A percentile compares a stretch with the other conserved stretches of the same genome.
Evolutionary conservation across 495 filamentous ascomycete species (phyloP).

Genomic region (Daldinia decipiens): DNA sequence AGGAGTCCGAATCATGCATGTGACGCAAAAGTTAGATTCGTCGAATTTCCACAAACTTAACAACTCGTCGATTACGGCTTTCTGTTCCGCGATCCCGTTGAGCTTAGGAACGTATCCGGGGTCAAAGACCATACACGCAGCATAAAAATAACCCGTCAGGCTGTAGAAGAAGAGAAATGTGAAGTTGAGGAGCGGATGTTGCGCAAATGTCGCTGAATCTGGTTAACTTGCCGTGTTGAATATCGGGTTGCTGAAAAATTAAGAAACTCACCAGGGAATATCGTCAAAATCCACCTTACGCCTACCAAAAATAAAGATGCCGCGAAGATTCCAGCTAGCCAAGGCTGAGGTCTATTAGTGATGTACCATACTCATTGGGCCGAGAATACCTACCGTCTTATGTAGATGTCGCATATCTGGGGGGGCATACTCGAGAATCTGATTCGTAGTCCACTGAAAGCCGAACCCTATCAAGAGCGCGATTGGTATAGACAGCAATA

Average conservation of each 20-base stretch:
- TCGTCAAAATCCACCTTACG: constrained; percentile 73
- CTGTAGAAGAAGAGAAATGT: constrained; percentile 71
- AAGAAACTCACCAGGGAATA: constrained; percentile 66
- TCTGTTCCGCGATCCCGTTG: constrained; percentile 85
- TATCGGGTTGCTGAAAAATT: neutral
- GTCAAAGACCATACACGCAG: constrained; percentile 83
- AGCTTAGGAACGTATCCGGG: constrained; percentile 96
- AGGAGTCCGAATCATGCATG: constrained; percentile 92
- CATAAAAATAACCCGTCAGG: constrained; percentile 85
- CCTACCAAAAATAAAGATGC: constrained; percentile 86
- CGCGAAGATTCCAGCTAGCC: constrained; percentile 92
- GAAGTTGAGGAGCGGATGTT: constrained; percentile 76
- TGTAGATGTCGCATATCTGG: constrained; percentile 87
- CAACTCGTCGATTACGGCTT: constrained; percentile 85
- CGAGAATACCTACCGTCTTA: constrained; percentile 72
- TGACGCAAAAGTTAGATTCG: constrained; percentile 90
- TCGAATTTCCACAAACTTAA: constrained; percentile 88
- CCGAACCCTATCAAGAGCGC: constrained; percentile 70
- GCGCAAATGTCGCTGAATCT: constrained; percentile 67
- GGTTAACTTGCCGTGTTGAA: constrained; percentile 25
- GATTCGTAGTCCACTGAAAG: constrained; percentile 81
- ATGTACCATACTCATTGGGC: neutral
- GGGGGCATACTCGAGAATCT: constrained; percentile 81
- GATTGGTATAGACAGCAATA: constrained; percentile 79
- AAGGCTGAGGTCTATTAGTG: constrained; percentile 68